These are phyloP conservation scores for Triticum urartu DNA, from an alignment of 176 grass and related monocot species.

Conservation along the genomic window DNA sequence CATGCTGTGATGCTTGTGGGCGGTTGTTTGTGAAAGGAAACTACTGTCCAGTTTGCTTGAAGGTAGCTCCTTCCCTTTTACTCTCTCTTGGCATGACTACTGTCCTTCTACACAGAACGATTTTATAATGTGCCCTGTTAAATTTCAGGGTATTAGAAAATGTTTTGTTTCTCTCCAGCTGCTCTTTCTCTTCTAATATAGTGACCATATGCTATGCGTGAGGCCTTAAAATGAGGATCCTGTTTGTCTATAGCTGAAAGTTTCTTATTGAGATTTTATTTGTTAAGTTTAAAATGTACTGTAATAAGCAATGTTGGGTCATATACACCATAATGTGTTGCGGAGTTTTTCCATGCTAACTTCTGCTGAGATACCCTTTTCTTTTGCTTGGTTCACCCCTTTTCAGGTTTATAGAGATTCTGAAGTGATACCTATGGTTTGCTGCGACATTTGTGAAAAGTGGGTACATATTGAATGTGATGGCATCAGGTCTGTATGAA, in stretches of 20 bases:
- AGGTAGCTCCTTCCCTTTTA: conserved; percentile 48
- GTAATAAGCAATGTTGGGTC: background rate
- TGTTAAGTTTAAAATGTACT: background rate
- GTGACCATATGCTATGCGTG: conserved; percentile 10
- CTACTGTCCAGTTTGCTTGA: conserved; percentile 97
- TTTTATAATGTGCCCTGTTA: background rate
- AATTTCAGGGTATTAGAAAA: background rate
- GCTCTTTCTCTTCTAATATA: conserved; percentile 11
- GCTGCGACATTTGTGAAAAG: conserved; percentile 94
- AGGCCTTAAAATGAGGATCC: background rate
- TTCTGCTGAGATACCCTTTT: conserved; percentile 6
- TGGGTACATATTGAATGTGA: conserved; percentile 98
- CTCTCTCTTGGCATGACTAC: background rate
- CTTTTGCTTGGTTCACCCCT: background rate
- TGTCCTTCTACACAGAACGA: background rate
- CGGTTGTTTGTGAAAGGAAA: conserved; percentile 99
- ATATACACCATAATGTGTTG: background rate
- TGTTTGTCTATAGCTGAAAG: conserved; percentile 17
- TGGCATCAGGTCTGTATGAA: conserved; percentile 76
- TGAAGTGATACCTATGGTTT: conserved; percentile 98
- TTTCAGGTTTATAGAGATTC: conserved; percentile 99
- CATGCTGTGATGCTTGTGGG: conserved; percentile 97
- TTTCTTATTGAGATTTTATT: conserved; percentile 15
- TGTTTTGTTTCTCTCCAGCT: background rate
- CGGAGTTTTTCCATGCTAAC: conserved; percentile 24